phyloP scores from a whole-genome alignment of 225 moss, liverwort and hornwort genomes.

The Bryum argenteum region DNA sequence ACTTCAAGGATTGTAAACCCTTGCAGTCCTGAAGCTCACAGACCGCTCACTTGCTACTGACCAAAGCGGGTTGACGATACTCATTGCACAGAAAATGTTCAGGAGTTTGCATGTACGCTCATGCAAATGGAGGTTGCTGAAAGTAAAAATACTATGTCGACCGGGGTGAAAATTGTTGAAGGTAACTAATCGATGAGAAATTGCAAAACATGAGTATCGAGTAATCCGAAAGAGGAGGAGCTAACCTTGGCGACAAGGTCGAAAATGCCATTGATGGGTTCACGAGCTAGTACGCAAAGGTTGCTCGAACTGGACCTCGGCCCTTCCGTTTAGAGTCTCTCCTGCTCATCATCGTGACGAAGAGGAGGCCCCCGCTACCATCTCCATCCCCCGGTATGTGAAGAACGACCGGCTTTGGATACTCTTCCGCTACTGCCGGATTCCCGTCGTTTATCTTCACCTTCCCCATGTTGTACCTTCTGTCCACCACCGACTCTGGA shows the following conservation, averaged over 20 bases:
- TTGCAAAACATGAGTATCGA: too few species aligned
- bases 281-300: constrained; percentile 24
- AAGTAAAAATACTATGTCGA: too few species aligned
- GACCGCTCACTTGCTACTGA: too few species aligned
- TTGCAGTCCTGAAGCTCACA: too few species aligned
- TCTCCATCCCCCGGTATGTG: constrained; percentile 36
- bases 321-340: constrained; percentile 31
- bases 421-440: constrained; percentile 43
- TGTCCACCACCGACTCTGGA: constrained; percentile 36
- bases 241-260: constrained; percentile 38
- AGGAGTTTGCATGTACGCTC: too few species aligned
- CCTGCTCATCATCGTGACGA: constrained; percentile 42
- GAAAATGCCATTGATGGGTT: constrained; percentile 35
- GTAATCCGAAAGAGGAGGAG: too few species aligned
- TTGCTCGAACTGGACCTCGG: constrained; percentile 38
- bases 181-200: too few species aligned
- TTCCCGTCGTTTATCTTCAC: constrained; percentile 45
- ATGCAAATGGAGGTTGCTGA: too few species aligned
- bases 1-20: too few species aligned
- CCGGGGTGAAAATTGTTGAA: too few species aligned
- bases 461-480: constrained; percentile 35
- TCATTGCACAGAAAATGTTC: too few species aligned
- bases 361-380: constrained; percentile 49
- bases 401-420: constrained; percentile 36
- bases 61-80: too few species aligned